These are phyloP conservation scores for Chenopodium quinoa DNA, from an alignment of 148 eudicot species.

Conservation along the genomic window DNA sequence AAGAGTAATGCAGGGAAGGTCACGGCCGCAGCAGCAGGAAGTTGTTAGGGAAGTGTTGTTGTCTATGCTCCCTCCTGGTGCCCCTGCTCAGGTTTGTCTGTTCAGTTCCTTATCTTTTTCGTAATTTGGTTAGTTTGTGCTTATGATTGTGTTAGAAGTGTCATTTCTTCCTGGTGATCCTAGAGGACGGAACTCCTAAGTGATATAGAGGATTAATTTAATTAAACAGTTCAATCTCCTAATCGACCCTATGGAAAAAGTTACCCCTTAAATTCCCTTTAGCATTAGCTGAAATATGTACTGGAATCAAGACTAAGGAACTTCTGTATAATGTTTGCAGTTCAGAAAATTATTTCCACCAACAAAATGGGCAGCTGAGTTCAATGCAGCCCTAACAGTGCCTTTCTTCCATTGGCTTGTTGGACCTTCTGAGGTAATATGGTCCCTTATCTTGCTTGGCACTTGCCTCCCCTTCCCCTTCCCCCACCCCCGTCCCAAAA, in stretches of 20 bases:
- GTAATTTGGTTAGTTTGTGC: background rate
- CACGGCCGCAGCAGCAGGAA: conserved; percentile 70
- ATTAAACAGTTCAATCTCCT: too few relatives aligned
- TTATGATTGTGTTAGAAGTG: too few relatives aligned
- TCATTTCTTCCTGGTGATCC: too few relatives aligned
- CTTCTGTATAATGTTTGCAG: conserved; percentile 31
- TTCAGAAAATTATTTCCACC: conserved; percentile 92
- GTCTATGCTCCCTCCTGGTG: conserved; percentile 95
- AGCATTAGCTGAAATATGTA: background rate
- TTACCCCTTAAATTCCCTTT: background rate
- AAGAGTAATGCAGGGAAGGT: conserved; percentile 77
- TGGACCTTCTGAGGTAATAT: conserved; percentile 84
- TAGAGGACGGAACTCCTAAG: too few relatives aligned
- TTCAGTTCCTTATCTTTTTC: background rate
- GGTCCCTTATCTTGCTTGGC: background rate
- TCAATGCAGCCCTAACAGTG: conserved; percentile 80
- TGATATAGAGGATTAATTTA: too few relatives aligned
- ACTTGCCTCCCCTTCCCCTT: background rate
- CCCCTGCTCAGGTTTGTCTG: conserved; percentile 67
- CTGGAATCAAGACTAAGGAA: background rate
- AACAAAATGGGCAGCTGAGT: conserved; percentile 88
- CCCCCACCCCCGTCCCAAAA: background rate
- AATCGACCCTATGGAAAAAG: too few relatives aligned
- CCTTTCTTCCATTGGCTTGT: conserved; percentile 95
- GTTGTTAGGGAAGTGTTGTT: conserved; percentile 83